Conservation (phyloP, 2,329 filamentous ascomycete genomes). For the Aspergillus versicolor region DNA sequence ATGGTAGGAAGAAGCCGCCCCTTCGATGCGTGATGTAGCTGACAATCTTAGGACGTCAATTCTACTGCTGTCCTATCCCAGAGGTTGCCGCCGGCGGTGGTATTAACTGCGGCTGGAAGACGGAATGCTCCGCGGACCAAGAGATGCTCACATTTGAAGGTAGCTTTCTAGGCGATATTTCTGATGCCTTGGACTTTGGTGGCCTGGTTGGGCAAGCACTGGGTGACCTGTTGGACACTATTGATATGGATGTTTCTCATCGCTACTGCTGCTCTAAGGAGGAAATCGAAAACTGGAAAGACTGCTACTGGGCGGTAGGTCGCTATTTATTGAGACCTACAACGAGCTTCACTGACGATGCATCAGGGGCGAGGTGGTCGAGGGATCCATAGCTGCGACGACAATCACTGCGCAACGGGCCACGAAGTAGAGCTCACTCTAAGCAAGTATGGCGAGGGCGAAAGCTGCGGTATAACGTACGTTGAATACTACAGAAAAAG, state of each 20-base stretch:
- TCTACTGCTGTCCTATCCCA: conserved; percentile 9
- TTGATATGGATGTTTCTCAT: conserved; percentile 2
- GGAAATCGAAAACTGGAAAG: conserved; percentile 12
- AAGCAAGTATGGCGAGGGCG: conserved; percentile 4
- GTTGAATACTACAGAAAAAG: background rate
- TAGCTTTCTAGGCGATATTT: background rate
- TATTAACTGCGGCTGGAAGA: conserved; percentile 11
- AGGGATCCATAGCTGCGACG: background rate
- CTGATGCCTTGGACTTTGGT: background rate
- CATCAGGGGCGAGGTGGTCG: background rate
- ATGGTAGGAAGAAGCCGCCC: background rate
- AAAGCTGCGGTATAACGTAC: conserved; percentile 3
- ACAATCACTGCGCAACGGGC: conserved; percentile 7
- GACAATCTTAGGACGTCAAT: conserved; percentile 2
- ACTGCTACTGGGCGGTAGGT: conserved; percentile 12
- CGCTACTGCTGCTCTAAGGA: conserved; percentile 6
- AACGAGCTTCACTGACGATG: background rate
- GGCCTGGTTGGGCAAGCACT: conserved; percentile 4
- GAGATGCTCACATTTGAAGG: conserved; percentile 7
- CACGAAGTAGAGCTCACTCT: background rate
- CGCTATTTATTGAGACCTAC: too few relatives aligned
- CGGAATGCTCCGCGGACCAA: conserved; percentile 2
- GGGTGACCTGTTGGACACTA: background rate
- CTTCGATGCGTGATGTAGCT: background rate
- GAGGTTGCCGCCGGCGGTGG: conserved; percentile 10